Conservation (phyloP, 441 rosid genomes). For the Cnidoscolus chayamansa region DNA sequence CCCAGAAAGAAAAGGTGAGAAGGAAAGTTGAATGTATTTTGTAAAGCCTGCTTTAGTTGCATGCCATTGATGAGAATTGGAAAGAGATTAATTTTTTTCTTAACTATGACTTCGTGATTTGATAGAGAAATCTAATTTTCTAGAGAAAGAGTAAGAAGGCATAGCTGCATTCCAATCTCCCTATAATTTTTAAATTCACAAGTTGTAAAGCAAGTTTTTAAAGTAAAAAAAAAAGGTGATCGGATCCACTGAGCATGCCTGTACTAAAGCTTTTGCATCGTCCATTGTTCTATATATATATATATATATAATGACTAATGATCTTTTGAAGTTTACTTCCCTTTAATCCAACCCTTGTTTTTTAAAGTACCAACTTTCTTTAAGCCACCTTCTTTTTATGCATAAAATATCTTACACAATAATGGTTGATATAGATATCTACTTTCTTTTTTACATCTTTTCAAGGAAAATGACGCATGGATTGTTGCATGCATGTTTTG, state of each 20-base stretch:
- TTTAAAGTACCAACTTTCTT: slow-evolving; percentile 30
- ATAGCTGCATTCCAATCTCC: slow-evolving; percentile 18
- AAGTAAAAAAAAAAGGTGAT: background rate
- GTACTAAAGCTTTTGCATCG: slow-evolving; percentile 3
- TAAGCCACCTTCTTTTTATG: slow-evolving; percentile 15
- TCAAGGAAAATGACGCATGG: background rate
- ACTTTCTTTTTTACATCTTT: slow-evolving; percentile 2
- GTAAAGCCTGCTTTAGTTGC: background rate
- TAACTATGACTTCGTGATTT: slow-evolving; percentile 12
- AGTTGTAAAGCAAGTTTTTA: slow-evolving; percentile 28
- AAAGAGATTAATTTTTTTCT: background rate
- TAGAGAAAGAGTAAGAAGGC: background rate
- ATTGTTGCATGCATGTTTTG: background rate
- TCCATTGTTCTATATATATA: background rate
- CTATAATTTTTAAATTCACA: background rate
- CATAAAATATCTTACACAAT: slow-evolving; percentile 7
- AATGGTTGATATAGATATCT: slow-evolving; percentile 3
- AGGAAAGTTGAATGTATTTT: no score
- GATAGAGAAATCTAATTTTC: slow-evolving; percentile 8
- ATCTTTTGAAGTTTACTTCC: slow-evolving; percentile 23
- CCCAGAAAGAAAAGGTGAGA: background rate
- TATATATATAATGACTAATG: slow-evolving; percentile 7
- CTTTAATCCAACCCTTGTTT: slow-evolving; percentile 32
- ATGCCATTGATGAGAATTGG: background rate
- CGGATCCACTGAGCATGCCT: background rate